phyloP scores from a whole-genome alignment of 179 eudicot species.

The Gypsophila paniculata region DNA sequence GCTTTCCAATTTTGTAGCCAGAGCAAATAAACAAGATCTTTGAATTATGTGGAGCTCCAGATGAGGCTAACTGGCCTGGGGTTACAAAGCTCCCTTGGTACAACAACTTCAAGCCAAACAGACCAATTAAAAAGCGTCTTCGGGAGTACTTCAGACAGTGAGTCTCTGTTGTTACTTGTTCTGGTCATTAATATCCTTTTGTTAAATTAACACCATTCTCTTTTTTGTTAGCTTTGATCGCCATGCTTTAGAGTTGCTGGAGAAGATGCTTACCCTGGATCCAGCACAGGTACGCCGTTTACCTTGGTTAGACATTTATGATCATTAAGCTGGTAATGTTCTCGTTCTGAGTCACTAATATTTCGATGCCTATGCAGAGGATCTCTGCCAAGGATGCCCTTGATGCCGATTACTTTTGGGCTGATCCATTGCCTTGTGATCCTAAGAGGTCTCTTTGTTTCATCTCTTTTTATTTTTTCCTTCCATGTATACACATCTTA shows the following conservation, averaged over 20 bases:
- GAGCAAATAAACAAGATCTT: conserved; percentile 89
- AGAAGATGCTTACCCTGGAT: conserved; percentile 85
- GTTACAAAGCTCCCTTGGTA: conserved; percentile 87
- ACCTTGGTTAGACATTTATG: not conserved
- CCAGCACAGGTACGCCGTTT: conserved; percentile 63
- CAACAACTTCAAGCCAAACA: conserved; percentile 71
- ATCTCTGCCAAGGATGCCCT: conserved; percentile 87
- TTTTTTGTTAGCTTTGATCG: conserved; percentile 66
- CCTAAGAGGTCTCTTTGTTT: conserved; percentile 66
- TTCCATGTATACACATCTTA: not conserved
- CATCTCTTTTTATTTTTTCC: not conserved
- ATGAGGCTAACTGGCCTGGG: conserved; percentile 89
- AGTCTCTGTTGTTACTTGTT: conserved; percentile 27
- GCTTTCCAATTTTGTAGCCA: conserved; percentile 44
- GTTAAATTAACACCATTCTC: not conserved
- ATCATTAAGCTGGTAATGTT: not conserved
- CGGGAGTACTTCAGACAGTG: conserved; percentile 85
- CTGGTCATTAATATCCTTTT: not conserved
- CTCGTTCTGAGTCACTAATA: conserved; percentile 1
- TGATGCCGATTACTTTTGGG: conserved; percentile 93
- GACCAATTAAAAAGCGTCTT: conserved; percentile 70
- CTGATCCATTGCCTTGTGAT: conserved; percentile 93
- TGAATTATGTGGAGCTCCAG: conserved; percentile 91
- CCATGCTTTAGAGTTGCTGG: conserved; percentile 82
- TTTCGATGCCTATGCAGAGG: conserved; percentile 44